Evolutionary conservation across 257 asterid species (phyloP).

Genomic region (Capsicum chinense): DNA sequence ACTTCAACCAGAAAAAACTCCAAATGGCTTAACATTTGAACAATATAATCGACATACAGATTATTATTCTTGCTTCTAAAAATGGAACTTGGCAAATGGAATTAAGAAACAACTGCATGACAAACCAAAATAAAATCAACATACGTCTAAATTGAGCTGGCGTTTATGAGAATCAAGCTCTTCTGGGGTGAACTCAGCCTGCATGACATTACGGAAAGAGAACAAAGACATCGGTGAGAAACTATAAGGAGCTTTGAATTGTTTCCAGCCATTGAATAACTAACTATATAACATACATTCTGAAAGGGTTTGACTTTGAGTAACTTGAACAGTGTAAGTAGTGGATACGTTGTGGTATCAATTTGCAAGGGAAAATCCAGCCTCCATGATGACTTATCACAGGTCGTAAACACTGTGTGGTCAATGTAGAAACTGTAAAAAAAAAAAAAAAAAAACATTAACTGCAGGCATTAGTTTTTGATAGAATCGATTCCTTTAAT

Average conservation of each 20-base stretch:
- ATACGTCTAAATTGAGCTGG: slow-evolving; percentile 52
- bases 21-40: not conserved
- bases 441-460: not conserved
- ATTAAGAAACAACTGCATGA: not conserved
- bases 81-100: not conserved
- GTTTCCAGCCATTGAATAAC: not conserved
- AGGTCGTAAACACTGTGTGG: slow-evolving; percentile 55
- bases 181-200: slow-evolving; percentile 92
- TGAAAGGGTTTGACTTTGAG: slow-evolving; percentile 63
- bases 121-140: slow-evolving; percentile 9
- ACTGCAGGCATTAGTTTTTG: not conserved
- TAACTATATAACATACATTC: slow-evolving; percentile 47
- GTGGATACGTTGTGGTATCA: slow-evolving; percentile 71
- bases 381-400: slow-evolving; percentile 72
- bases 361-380: slow-evolving; percentile 60
- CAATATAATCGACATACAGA: not conserved
- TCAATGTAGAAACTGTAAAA: slow-evolving; percentile 77
- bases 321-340: slow-evolving; percentile 61
- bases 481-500: not conserved
- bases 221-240: not conserved
- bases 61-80: not conserved
- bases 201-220: slow-evolving; percentile 27
- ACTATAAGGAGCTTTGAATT: not conserved
- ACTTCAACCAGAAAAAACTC: not conserved
- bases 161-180: slow-evolving; percentile 77